Percentiles rank a stretch among this genome's conserved stretches.
phyloP scores from a whole-genome alignment of 345 rosid species.

The Rhizophora mangle region DNA sequence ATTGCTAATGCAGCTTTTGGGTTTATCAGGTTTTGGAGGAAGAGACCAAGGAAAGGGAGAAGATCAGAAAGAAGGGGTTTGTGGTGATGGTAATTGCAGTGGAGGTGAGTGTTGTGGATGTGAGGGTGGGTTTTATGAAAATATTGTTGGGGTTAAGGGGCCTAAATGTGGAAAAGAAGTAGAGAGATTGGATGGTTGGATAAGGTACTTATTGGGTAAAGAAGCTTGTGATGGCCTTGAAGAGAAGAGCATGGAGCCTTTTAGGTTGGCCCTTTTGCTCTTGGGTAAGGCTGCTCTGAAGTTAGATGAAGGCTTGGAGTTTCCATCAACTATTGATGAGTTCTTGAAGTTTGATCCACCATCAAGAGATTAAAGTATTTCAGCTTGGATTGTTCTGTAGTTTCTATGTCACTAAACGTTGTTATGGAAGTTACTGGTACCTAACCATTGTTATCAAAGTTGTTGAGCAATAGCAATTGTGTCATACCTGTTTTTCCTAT shows the following conservation, averaged over 20 bases:
- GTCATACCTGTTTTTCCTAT: too few species aligned
- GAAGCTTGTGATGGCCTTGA: neutral
- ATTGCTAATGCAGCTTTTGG: conserved; percentile 34
- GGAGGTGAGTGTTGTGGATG: conserved; percentile 22
- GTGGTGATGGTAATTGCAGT: conserved; percentile 3
- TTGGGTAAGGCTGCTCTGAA: conserved; percentile 43
- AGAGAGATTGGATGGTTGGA: conserved; percentile 47
- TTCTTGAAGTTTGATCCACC: conserved; percentile 46
- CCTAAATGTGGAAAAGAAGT: conserved; percentile 44
- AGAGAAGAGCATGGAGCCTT: conserved; percentile 35
- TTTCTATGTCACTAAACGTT: neutral
- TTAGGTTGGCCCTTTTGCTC: conserved; percentile 47
- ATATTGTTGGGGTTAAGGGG: conserved; percentile 48
- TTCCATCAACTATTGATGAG: conserved; percentile 42
- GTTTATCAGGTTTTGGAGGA: conserved; percentile 21
- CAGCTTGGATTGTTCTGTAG: neutral
- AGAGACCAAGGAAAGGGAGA: conserved; percentile 10
- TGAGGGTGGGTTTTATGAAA: conserved; percentile 43
- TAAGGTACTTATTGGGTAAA: conserved; percentile 27
- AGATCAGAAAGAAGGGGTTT: conserved; percentile 14
- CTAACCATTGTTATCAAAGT: too few species aligned
- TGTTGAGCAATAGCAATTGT: too few species aligned
- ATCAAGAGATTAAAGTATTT: conserved; percentile 8
- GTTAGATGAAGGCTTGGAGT: conserved; percentile 31
- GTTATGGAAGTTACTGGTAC: too few species aligned